Evolutionary conservation across 208 protist species (phyloP).

Genomic region (Trypanosoma brucei): DNA sequence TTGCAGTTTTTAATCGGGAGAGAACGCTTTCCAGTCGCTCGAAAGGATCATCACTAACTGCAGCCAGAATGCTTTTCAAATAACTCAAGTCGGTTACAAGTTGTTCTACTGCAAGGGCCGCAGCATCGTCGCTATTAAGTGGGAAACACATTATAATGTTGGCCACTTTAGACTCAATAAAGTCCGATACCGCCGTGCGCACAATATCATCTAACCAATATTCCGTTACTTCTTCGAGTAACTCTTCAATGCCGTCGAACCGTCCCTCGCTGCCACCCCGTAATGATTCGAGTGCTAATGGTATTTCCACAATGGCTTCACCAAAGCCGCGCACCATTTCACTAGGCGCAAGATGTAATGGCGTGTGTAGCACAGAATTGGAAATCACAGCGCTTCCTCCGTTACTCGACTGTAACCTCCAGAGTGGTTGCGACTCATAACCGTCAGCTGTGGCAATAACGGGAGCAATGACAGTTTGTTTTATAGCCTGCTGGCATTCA

Average conservation of each 20-base stretch:
- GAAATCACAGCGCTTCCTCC: too few relatives aligned
- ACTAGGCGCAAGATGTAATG: constrained; percentile 40
- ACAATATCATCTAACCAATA: constrained; percentile 67
- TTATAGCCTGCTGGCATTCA: constrained; percentile 25
- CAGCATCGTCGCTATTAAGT: constrained; percentile 2
- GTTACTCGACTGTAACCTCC: constrained; percentile 13
- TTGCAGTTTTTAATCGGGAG: constrained; percentile 19
- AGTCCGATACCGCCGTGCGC: constrained; percentile 36
- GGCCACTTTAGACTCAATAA: constrained; percentile 55
- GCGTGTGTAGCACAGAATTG: constrained; percentile 17
- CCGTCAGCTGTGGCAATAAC: constrained; percentile 31
- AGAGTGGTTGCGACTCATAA: constrained; percentile 40
- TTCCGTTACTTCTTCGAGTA: constrained; percentile 56
- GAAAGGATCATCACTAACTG: constrained; percentile 71
- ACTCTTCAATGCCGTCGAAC: constrained; percentile 26
- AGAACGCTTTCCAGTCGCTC: constrained; percentile 40
- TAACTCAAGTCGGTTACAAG: constrained; percentile 67
- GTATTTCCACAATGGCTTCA: constrained; percentile 80
- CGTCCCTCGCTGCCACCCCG: constrained; percentile 20
- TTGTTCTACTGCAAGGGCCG: constrained; percentile 49
- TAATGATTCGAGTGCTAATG: constrained; percentile 61
- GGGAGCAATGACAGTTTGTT: constrained; percentile 35
- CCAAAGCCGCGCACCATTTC: constrained; percentile 58
- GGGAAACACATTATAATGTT: constrained; percentile 36
- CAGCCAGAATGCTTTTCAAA: constrained; percentile 64